phyloP scores from a whole-genome alignment of 495 filamentous ascomycete species.

The Neohortaea acidophila region DNA sequence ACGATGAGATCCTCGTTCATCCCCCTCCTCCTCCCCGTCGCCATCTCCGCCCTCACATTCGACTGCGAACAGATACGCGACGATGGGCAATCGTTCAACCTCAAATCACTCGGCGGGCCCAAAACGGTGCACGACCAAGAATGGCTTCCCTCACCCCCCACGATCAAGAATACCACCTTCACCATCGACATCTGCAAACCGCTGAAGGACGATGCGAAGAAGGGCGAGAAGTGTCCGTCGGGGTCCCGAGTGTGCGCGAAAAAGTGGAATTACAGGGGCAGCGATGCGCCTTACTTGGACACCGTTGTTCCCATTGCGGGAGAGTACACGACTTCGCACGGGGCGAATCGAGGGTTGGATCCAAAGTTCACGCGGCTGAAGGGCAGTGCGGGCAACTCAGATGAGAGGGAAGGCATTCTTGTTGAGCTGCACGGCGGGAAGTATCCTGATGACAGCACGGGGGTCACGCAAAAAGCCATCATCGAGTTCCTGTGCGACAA shows the following conservation, averaged over 20 bases:
- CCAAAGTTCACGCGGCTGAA: slow-evolving; percentile 48
- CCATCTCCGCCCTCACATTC: slow-evolving; percentile 35
- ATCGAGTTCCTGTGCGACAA: slow-evolving; percentile 74
- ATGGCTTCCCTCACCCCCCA: slow-evolving; percentile 30
- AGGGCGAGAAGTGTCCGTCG: slow-evolving; percentile 42
- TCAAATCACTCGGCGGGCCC: slow-evolving; percentile 53
- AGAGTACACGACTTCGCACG: slow-evolving; percentile 39
- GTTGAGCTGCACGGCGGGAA: slow-evolving; percentile 55
- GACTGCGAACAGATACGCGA: slow-evolving; percentile 48
- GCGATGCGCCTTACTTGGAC: slow-evolving; percentile 30
- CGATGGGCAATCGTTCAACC: slow-evolving; percentile 45
- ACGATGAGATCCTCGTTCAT: not conserved
- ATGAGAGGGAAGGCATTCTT: slow-evolving; percentile 53
- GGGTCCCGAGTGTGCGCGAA: slow-evolving; percentile 75
- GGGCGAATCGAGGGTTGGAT: slow-evolving; percentile 40
- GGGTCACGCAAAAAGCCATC: slow-evolving; percentile 43
- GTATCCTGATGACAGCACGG: slow-evolving; percentile 31
- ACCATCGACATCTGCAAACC: slow-evolving; percentile 70
- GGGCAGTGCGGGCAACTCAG: slow-evolving; percentile 38
- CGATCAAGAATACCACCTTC: slow-evolving; percentile 59
- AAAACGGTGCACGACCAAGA: slow-evolving; percentile 50
- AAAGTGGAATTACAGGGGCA: slow-evolving; percentile 33
- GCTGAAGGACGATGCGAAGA: slow-evolving; percentile 40
- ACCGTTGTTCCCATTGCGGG: slow-evolving; percentile 61
- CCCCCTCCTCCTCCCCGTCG: slow-evolving; percentile 32